Evolutionary conservation across 768 basidiomycete species (phyloP), one percentile per base, ranked within the genome.

Genomic region (Amylocystis lapponica): DNA sequence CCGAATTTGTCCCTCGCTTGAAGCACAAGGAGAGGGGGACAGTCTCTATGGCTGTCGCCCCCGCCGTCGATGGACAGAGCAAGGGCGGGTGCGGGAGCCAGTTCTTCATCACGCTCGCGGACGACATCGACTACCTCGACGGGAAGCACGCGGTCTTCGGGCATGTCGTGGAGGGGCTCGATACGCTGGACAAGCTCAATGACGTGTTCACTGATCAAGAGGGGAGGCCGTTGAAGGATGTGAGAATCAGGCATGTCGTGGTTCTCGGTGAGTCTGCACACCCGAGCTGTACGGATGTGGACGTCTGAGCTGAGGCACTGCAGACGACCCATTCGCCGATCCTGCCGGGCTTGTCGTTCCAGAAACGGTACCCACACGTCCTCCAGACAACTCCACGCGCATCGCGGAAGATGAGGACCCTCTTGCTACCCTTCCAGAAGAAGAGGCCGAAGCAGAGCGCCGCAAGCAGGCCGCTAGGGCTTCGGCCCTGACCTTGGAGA

Each of bases 371-470:
- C 95, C 96, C 0, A 82, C 78, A 3, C 75, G 76, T 2, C 86
- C 94, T 1, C 86, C 86, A 1, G 92, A 96, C 61, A 83, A 76
- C 52, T 86, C 85, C 3, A 87, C 84, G 1, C 83, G 94, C 27
- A 95, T 99, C 40, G 87, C 85, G 4, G 96, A 98, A 63, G 91
- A 95, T 60, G 96, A 99, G 67, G 87, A 95, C 55, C 86, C 88
- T 0, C 68, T 91, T 10, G 79, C 79, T 21, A 81, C 84, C 23
- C 61, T 91, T 10, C 86, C 90, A 1, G 89, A 90, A 50, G 92
- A 92, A 48, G 87, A 94, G 47, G 81, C 81, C 36, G 95, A 94
- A 52, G 75, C 71, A 2, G 70, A 80, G 32, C 79, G 86, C 19
- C 81, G 93, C n/a, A 79, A 85, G 65, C 84, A 86, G 40, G 92